Evolutionary conservation across 768 basidiomycete genomes (phyloP).

Genomic region (Mycena rebaudengoi): DNA sequence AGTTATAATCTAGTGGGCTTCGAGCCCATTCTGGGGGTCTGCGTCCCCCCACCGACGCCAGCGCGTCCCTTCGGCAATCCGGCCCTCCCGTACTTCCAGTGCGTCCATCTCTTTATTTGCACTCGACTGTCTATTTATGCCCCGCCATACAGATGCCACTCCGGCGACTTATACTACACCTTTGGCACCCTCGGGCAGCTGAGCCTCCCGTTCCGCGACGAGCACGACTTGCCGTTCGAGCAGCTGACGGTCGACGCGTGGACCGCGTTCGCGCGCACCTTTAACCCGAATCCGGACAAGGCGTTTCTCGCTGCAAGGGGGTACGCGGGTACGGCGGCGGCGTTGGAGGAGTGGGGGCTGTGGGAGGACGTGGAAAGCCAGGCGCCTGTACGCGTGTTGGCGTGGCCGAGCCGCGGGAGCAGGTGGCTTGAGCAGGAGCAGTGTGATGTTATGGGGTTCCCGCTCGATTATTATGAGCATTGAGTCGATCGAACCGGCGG

Average conservation of each 20-base stretch:
- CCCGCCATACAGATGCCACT: conserved; percentile 33
- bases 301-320: conserved; percentile 53
- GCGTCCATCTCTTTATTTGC: conserved; percentile 43
- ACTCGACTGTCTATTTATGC: conserved; percentile 4
- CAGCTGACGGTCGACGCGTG: conserved; percentile 55
- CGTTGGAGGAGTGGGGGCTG: conserved; percentile 35
- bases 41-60: conserved; percentile 50
- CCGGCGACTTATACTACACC: conserved; percentile 40
- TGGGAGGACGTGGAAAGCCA: conserved; percentile 45
- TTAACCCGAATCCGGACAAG: conserved; percentile 54
- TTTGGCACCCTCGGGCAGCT: conserved; percentile 48
- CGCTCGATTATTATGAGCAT: conserved; percentile 27
- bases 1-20: conserved; percentile 56
- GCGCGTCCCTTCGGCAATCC: conserved; percentile 57
- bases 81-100: conserved; percentile 56
- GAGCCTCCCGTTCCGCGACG: conserved; percentile 53
- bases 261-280: conserved; percentile 56
- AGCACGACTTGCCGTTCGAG: conserved; percentile 52
- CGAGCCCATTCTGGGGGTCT: conserved; percentile 52
- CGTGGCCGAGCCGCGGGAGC: conserved; percentile 41
- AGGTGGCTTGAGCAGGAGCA: conserved; percentile 46
- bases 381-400: conserved; percentile 43
- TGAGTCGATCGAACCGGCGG: too few relatives aligned
- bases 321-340: conserved; percentile 43
- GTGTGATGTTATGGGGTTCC: conserved; percentile 47